phyloP scores from a whole-genome alignment of 2,329 filamentous ascomycete genomes.

The Amauroascus verrucosus region DNA sequence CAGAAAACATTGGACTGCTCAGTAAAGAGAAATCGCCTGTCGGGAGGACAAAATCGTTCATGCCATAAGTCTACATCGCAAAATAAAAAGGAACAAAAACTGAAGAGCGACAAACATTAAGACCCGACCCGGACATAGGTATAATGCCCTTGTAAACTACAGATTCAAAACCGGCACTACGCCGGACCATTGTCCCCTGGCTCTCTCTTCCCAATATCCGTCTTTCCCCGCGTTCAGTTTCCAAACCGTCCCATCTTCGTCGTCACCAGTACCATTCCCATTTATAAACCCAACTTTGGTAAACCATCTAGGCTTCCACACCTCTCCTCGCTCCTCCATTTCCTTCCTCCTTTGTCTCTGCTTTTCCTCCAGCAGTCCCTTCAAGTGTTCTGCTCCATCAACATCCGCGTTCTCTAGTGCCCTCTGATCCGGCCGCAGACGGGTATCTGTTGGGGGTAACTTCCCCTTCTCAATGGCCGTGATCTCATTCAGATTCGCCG shows the following conservation, averaged over 20 bases:
- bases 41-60: neutral
- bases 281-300: slow-evolving; percentile 46
- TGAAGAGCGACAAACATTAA: neutral
- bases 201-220: slow-evolving; percentile 86
- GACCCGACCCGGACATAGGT: neutral
- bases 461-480: slow-evolving; percentile 65
- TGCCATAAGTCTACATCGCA: slow-evolving; percentile 7
- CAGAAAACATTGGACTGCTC: neutral
- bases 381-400: slow-evolving; percentile 73
- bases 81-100: neutral
- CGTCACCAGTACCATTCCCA: neutral
- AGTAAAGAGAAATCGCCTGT: neutral
- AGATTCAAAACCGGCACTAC: slow-evolving; percentile 46
- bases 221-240: slow-evolving; percentile 60
- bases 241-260: slow-evolving; percentile 14
- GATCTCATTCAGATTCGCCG: slow-evolving; percentile 76
- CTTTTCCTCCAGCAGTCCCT: slow-evolving; percentile 72
- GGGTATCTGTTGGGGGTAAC: slow-evolving; percentile 69
- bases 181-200: slow-evolving; percentile 54
- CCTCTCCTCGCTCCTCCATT: slow-evolving; percentile 63
- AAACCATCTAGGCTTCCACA: slow-evolving; percentile 76
- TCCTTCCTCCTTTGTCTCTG: slow-evolving; percentile 66
- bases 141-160: slow-evolving; percentile 5
- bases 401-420: slow-evolving; percentile 71
- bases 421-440: slow-evolving; percentile 78